Evolutionary conservation across 2,329 filamentous ascomycete genomes (phyloP).

Genomic region (Aspergillus caelatus): DNA sequence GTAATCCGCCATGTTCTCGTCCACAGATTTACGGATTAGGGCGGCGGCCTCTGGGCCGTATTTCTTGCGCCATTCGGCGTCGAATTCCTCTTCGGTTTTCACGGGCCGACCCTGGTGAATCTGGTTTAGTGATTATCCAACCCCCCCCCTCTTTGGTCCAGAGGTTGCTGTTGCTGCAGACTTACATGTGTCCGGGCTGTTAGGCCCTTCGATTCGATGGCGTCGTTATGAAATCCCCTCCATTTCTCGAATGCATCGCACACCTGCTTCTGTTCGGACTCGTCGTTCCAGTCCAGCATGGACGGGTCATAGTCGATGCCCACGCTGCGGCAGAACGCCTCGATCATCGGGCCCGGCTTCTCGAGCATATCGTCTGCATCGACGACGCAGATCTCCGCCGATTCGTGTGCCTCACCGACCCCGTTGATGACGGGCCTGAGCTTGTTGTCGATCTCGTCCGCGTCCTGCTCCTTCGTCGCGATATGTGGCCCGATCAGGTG

Average conservation of each 20-base stretch:
- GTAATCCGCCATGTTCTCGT: conserved; percentile 62
- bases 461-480: conserved; percentile 47
- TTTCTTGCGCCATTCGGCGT: conserved; percentile 63
- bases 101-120: conserved; percentile 26
- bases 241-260: conserved; percentile 87
- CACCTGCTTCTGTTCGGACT: conserved; percentile 70
- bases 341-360: conserved; percentile 73
- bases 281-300: conserved; percentile 85
- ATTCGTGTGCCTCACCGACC: conserved; percentile 25
- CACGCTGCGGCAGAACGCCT: conserved; percentile 78
- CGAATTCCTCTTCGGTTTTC: conserved; percentile 58
- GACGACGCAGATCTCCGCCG: conserved; percentile 75
- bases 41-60: conserved; percentile 63
- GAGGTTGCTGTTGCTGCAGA: neutral
- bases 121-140: conserved; percentile 14
- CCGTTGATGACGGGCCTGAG: conserved; percentile 26
- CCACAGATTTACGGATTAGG: conserved; percentile 61
- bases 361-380: conserved; percentile 95
- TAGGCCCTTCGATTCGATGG: conserved; percentile 77
- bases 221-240: conserved; percentile 96
- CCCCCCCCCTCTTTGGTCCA: neutral
- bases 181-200: conserved; percentile 59
- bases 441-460: conserved; percentile 33
- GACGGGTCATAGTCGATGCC: conserved; percentile 73
- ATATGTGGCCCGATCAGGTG: conserved; percentile 71